Evolutionary conservation across 202 grass and related monocot genomes (phyloP).

Genomic region (Panicum virgatum): DNA sequence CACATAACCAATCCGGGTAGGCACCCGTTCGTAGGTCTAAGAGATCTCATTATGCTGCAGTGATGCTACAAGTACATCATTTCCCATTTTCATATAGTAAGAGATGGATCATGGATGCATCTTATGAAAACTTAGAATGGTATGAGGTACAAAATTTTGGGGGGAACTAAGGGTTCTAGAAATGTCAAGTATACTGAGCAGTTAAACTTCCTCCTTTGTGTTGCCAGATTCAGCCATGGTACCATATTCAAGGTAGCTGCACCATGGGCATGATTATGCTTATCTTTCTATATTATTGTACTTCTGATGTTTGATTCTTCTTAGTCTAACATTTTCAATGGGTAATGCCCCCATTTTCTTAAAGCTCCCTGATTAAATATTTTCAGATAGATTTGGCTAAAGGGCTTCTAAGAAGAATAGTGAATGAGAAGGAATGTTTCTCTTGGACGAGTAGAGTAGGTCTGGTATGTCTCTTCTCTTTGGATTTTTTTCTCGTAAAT

Average conservation of each 20-base stretch:
- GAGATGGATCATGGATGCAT: conserved; percentile 5
- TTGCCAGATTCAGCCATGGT: conserved; percentile 7
- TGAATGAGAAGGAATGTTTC: conserved; percentile 63
- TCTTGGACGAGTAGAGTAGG: conserved; percentile 96
- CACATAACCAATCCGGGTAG: too few relatives aligned
- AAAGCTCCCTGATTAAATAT: conserved; percentile 7
- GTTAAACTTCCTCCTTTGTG: conserved; percentile 2
- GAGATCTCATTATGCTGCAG: not conserved
- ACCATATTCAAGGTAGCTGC: not conserved
- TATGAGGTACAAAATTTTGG: not conserved
- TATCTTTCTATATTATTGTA: conserved; percentile 5
- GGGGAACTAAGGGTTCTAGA: not conserved
- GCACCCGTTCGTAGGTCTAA: not conserved
- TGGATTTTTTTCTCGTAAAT: conserved; percentile 4
- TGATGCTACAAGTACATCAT: not conserved
- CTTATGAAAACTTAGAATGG: not conserved
- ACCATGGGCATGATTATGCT: conserved; percentile 6
- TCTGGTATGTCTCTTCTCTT: conserved; percentile 57
- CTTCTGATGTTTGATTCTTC: conserved; percentile 7
- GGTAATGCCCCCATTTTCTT: not conserved
- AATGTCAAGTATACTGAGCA: not conserved
- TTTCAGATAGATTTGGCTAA: conserved; percentile 81
- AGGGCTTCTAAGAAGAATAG: conserved; percentile 71
- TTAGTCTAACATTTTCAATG: conserved; percentile 26
- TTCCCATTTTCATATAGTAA: not conserved